Evolutionary conservation across 805 yeast genomes (phyloP).

Genomic region (Wickerhamiella azymoides): DNA sequence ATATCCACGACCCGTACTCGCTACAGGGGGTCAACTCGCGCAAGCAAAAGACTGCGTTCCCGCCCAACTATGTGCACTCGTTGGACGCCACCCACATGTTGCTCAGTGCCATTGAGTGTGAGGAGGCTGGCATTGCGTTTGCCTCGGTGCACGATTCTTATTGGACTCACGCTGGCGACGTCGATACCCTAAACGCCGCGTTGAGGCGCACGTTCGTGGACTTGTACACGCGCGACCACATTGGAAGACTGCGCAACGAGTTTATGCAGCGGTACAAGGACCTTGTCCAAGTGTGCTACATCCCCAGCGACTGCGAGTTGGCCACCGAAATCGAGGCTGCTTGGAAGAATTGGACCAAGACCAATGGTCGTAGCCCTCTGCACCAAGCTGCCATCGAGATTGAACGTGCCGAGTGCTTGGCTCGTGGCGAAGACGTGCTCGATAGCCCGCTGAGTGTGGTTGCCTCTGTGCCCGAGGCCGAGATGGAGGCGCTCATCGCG

Average conservation of each 20-base stretch:
- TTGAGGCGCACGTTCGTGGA: slow-evolving; percentile 69
- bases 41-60: slow-evolving; percentile 85
- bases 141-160: slow-evolving; percentile 96
- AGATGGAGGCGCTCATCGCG: slow-evolving; percentile 24
- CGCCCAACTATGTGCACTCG: slow-evolving; percentile 91
- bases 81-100: slow-evolving; percentile 96
- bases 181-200: slow-evolving; percentile 52
- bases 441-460: slow-evolving; percentile 56
- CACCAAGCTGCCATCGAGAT: slow-evolving; percentile 68
- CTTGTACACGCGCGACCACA: slow-evolving; percentile 60
- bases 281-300: slow-evolving; percentile 44
- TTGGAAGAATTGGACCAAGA: slow-evolving; percentile 20
- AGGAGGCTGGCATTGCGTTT: slow-evolving; percentile 49
- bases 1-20: slow-evolving; percentile 75
- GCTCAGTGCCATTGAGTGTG: slow-evolving; percentile 69
- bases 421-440: slow-evolving; percentile 27
- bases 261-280: slow-evolving; percentile 68
- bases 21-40: slow-evolving; percentile 71
- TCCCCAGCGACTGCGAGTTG: slow-evolving; percentile 39
- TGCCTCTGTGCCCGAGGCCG: slow-evolving; percentile 16
- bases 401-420: slow-evolving; percentile 41
- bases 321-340: slow-evolving; percentile 37
- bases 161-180: slow-evolving; percentile 92
- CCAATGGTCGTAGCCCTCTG: slow-evolving; percentile 31
- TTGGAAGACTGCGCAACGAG: slow-evolving; percentile 58